Evolutionary conservation across 805 yeast species (phyloP).

Genomic region (Hanseniaspora valbyensis): DNA sequence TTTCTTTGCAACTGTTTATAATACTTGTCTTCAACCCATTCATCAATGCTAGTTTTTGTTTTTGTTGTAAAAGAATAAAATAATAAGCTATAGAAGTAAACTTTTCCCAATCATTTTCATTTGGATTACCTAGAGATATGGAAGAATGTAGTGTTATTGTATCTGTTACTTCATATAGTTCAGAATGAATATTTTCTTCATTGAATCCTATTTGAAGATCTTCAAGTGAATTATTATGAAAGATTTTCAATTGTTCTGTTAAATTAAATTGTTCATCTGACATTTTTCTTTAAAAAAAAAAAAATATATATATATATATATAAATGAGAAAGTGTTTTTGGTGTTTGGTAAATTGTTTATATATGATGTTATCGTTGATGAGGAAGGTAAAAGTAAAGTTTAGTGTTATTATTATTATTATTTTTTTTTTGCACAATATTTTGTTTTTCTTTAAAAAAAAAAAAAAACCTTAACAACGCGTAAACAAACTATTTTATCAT

Average conservation of each 20-base stretch:
- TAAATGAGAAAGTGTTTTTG: no score
- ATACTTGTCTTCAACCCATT: constrained; percentile 11
- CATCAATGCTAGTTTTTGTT: constrained; percentile 7
- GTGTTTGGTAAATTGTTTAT: no score
- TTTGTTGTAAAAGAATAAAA: constrained; percentile 4
- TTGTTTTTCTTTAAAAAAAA: no score
- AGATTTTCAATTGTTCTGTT: background rate
- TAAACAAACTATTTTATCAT: no score
- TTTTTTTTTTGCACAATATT: no score
- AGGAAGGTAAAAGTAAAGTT: no score
- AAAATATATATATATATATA: no score
- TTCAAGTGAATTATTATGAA: background rate
- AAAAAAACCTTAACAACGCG: no score
- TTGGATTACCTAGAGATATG: background rate
- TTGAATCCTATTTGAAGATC: background rate
- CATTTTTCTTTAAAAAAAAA: no score
- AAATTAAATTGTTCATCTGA: constrained; percentile 5
- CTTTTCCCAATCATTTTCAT: constrained; percentile 1
- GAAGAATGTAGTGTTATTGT: background rate
- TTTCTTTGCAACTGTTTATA: constrained; percentile 1
- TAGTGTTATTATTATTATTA: no score
- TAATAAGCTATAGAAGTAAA: background rate
- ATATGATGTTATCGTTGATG: no score
- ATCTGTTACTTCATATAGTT: constrained; percentile 12
- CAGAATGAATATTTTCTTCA: background rate